Base-by-base conservation (phyloP, 495 filamentous ascomycete species). In the Annulohypoxylon nitens region DNA sequence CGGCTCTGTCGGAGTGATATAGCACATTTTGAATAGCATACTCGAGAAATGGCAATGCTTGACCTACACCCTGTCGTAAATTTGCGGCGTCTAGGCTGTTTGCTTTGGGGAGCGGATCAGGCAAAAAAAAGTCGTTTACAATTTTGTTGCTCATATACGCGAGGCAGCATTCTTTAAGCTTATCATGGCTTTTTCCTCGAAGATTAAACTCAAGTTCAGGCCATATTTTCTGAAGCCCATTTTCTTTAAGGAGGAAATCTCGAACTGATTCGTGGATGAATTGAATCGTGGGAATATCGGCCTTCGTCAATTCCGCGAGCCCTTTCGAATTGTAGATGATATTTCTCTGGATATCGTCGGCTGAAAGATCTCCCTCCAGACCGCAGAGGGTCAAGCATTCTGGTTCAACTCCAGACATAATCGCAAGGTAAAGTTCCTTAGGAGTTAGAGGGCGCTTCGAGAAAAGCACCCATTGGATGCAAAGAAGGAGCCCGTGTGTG, bases 191-290 rank as follows among this genome's bases (percentile, higher is more conserved):
- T 39, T 58, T 33, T 0, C 54, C 54, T 36, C 23, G n/a, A 16
- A 37, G n/a, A 33, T 58, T 58, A 5, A 2, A 18, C 30, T 37
- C 33, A 37, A 58, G 33, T 10, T 58, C 30, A 20, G 54, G 54
- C 54, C 54, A 58, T 18, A 58, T 58, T n/a, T 58, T 39, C 54
- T 37, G 54, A 8, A 58, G 30, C 9, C 54, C 54, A 7, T 58
- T 58, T 58, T 58, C 54, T 4, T 58, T 58, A 14, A 58, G 11
- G n/a, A 58, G 54, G 14, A 58, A 58, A 58, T 58, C 54, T 10
- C 5, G 33, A 39, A 58, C 7, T 23, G 54, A 58, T 58, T 58
- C 54, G 5, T 58, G 54, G 16, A 58, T 58, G 34, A 58, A 58
- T n/a, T 58, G 54, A 39, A 58, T 39, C 0, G 33, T 58, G 2